Evolutionary conservation across 441 rosid genomes (phyloP).

Genomic region (Arabidopsis lyrata): DNA sequence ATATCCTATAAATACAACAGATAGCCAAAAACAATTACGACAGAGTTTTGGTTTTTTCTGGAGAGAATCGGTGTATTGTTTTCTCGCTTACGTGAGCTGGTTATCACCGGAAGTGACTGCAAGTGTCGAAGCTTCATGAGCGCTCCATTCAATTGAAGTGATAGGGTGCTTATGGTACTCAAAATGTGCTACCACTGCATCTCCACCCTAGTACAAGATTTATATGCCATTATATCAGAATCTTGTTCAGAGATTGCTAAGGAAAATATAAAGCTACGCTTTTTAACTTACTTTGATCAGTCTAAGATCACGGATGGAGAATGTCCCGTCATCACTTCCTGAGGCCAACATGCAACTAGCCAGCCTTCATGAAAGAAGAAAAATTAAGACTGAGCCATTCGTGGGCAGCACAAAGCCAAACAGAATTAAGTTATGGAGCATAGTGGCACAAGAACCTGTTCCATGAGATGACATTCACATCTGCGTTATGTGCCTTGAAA

Average conservation of each 20-base stretch:
- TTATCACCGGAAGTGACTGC: slow-evolving; percentile 91
- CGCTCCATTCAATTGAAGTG: slow-evolving; percentile 97
- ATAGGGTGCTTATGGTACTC: slow-evolving; percentile 83
- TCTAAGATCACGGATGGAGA: slow-evolving; percentile 93
- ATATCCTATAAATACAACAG: slow-evolving; percentile 57
- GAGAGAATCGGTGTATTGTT: neutral
- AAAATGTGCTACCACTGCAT: slow-evolving; percentile 86
- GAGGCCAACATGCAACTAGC: slow-evolving; percentile 97
- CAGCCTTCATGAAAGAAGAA: slow-evolving; percentile 58
- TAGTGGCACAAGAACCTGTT: slow-evolving; percentile 61
- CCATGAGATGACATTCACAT: slow-evolving; percentile 97
- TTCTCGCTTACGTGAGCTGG: slow-evolving; percentile 78
- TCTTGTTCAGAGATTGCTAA: neutral
- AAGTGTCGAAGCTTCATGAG: slow-evolving; percentile 83
- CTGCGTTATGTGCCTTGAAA: slow-evolving; percentile 90
- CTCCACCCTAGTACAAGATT: slow-evolving; percentile 58
- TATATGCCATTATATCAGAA: slow-evolving; percentile 21
- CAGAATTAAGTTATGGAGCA: slow-evolving; percentile 13
- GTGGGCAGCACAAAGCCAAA: neutral
- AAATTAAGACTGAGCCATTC: slow-evolving; percentile 24
- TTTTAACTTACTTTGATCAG: slow-evolving; percentile 55
- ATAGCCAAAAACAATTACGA: neutral
- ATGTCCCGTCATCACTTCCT: slow-evolving; percentile 94
- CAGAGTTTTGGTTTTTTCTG: neutral
- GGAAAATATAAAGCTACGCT: neutral